These are phyloP conservation scores for Lactifluus piperatus DNA, from an alignment of 768 basidiomycete species.

Conservation along the genomic window DNA sequence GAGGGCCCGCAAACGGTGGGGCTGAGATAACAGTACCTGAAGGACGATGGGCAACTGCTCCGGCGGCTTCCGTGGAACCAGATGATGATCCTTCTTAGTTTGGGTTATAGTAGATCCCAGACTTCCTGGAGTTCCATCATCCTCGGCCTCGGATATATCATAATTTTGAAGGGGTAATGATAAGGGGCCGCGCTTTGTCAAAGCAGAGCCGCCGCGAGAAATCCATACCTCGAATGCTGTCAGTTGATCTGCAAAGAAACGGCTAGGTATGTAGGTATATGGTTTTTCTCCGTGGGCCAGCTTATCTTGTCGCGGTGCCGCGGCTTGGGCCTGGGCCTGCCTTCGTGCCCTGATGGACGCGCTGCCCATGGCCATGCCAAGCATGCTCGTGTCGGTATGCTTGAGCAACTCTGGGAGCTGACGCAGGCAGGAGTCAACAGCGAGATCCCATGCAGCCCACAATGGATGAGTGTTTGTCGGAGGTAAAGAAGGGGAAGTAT, in stretches of 20 bases:
- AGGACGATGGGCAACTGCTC: slow-evolving; percentile 97
- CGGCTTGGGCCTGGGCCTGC: slow-evolving; percentile 20
- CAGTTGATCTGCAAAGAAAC: slow-evolving; percentile 93
- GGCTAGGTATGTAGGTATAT: slow-evolving; percentile 73
- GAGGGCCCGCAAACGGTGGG: slow-evolving; percentile 89
- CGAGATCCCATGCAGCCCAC: slow-evolving; percentile 98
- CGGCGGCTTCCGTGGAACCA: slow-evolving; percentile 85
- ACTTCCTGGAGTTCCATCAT: slow-evolving; percentile 22
- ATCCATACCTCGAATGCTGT: slow-evolving; percentile 99
- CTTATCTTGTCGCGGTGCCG: slow-evolving; percentile 4
- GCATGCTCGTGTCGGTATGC: slow-evolving; percentile 22
- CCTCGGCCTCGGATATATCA: slow-evolving; percentile 24
- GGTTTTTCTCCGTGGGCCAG: slow-evolving; percentile 34
- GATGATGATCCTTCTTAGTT: slow-evolving; percentile 31
- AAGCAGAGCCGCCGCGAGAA: slow-evolving; percentile 80
- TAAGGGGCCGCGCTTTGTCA: slow-evolving; percentile 67
- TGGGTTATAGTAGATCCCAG: background rate
- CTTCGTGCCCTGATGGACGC: slow-evolving; percentile 22
- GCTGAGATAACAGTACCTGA: slow-evolving; percentile 93
- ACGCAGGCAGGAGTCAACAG: slow-evolving; percentile 86
- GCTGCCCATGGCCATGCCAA: slow-evolving; percentile 20
- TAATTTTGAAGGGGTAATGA: slow-evolving; percentile 51
- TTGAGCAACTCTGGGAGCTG: slow-evolving; percentile 82
- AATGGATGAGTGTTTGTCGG: slow-evolving; percentile 94
- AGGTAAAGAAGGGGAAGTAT: slow-evolving; percentile 85